A percentile compares a stretch with the other conserved stretches of the same genome.
These are phyloP conservation scores for Leptosphaerulina australis DNA, from an alignment of 2,329 filamentous ascomycete genomes.

Conservation along the genomic window DNA sequence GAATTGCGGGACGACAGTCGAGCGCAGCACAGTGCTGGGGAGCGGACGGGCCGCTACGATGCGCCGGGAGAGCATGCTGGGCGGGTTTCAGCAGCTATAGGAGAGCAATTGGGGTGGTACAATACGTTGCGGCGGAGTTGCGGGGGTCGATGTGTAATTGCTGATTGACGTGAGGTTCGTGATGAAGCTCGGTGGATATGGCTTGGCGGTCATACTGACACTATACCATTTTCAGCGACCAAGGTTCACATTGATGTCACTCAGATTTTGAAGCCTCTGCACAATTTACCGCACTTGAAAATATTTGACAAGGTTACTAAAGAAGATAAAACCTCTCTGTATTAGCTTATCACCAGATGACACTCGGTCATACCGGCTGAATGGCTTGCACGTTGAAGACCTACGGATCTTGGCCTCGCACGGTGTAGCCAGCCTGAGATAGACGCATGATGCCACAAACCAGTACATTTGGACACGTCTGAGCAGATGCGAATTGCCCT, in stretches of 20 bases:
- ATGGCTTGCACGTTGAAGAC: too few species aligned
- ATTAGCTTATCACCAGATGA: too few species aligned
- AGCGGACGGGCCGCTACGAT: conserved; percentile 52
- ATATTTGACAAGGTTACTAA: too few species aligned
- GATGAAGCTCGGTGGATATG: conserved; percentile 32
- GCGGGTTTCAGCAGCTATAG: conserved; percentile 50
- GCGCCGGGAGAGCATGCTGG: conserved; percentile 53
- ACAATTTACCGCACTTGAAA: too few species aligned
- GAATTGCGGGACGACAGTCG: conserved; percentile 41
- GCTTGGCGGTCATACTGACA: conserved; percentile 20
- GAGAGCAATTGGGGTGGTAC: conserved; percentile 20
- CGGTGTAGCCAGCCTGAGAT: too few species aligned
- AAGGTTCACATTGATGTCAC: neutral
- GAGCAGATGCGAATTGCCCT: too few species aligned
- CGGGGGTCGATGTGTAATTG: conserved; percentile 23
- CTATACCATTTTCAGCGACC: conserved; percentile 16
- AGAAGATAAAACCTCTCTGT: too few species aligned
- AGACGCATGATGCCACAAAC: too few species aligned
- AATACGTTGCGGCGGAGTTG: conserved; percentile 39
- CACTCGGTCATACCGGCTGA: too few species aligned
- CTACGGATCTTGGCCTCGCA: too few species aligned
- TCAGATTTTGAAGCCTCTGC: neutral
- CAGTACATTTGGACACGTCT: too few species aligned
- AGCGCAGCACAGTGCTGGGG: conserved; percentile 43
- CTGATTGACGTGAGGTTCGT: conserved; percentile 35